phyloP scores from a whole-genome alignment of 805 yeast species.

The Dipodascus albidus region DNA sequence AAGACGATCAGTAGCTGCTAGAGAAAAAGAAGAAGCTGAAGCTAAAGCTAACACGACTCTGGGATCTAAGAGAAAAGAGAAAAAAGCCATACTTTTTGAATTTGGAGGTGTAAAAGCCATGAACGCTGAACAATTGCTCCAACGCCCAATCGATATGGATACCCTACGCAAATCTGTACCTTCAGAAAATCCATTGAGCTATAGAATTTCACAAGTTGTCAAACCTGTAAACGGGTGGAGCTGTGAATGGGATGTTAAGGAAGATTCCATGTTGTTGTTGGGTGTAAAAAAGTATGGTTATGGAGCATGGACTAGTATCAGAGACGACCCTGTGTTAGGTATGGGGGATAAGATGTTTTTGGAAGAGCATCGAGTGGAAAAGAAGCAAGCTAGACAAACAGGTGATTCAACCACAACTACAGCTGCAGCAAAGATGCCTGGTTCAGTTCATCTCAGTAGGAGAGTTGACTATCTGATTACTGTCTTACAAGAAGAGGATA shows the following conservation, averaged over 20 bases:
- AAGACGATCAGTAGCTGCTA: conserved; percentile 34
- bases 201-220: conserved; percentile 49
- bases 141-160: conserved; percentile 78
- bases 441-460: conserved; percentile 84
- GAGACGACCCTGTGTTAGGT: conserved; percentile 90
- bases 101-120: conserved; percentile 77
- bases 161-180: conserved; percentile 44
- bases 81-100: conserved; percentile 82
- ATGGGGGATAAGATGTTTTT: conserved; percentile 76
- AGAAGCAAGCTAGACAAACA: conserved; percentile 24
- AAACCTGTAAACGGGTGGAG: conserved; percentile 87
- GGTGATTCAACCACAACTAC: conserved; percentile 8
- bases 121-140: conserved; percentile 78
- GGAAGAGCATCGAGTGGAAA: conserved; percentile 32
- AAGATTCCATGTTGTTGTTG: conserved; percentile 76
- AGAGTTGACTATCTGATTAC: conserved; percentile 78
- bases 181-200: conserved; percentile 40
- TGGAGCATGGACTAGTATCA: conserved; percentile 87
- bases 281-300: conserved; percentile 92
- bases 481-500: conserved; percentile 50
- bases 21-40: conserved; percentile 19
- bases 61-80: conserved; percentile 46
- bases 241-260: conserved; percentile 71
- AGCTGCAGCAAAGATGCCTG: conserved; percentile 55
- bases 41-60: conserved; percentile 16